These are phyloP conservation scores for Ambrosia hybrid DNA, from an alignment of 140 eudicot species.

Conservation along the genomic window DNA sequence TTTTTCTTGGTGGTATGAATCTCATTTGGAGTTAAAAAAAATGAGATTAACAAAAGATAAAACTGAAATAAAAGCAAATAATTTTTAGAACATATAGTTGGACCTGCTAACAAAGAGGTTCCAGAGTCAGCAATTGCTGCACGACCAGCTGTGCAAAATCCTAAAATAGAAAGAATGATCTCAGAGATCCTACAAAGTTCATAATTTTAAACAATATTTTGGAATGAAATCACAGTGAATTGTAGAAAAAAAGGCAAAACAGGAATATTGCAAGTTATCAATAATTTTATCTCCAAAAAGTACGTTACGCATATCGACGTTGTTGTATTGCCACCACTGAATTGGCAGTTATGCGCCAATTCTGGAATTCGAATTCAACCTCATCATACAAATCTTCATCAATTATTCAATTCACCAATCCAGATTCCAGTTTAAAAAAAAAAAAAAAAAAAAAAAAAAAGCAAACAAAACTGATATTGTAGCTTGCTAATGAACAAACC, in stretches of 20 bases:
- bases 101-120: conserved; percentile 90
- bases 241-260: neutral
- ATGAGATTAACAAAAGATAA: neutral
- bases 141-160: conserved; percentile 78
- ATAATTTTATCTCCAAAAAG: conserved; percentile 63
- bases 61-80: neutral
- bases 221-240: conserved; percentile 2
- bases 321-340: too few species aligned
- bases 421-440: too few species aligned
- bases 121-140: conserved; percentile 92
- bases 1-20: too few species aligned
- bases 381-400: too few species aligned
- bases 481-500: too few species aligned
- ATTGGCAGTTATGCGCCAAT: too few species aligned
- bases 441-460: too few species aligned
- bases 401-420: too few species aligned
- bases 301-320: conserved; percentile 75
- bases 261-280: conserved; percentile 43
- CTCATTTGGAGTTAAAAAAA: too few species aligned
- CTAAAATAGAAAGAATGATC: conserved; percentile 35
- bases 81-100: conserved; percentile 57
- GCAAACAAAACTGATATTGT: too few species aligned
- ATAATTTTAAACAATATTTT: conserved; percentile 18
- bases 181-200: conserved; percentile 15
- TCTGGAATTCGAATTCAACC: too few species aligned